Base-by-base conservation (phyloP, 2,329 filamentous ascomycete genomes). In the Penicillium sp. region DNA sequence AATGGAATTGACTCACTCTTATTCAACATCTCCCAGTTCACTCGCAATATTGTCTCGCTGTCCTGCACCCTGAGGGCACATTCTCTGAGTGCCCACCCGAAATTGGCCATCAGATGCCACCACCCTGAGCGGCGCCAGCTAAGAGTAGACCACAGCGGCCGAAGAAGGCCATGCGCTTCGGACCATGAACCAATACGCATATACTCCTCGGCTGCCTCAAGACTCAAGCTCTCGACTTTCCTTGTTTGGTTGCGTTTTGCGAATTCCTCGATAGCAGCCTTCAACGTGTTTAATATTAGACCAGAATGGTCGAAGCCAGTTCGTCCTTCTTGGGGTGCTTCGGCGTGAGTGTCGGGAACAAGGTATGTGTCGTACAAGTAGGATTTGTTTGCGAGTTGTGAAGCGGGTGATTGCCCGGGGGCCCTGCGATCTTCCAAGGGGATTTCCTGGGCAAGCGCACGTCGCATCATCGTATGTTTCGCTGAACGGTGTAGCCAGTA, bases 121-220 rank as follows among this genome's bases (percentile, higher is more conserved):
- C 85, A 87, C n/a, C 80, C 78, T 64, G 84, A 79, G 42, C 70
- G 71, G 44, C 85, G 80, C 85, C 85, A 87, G n/a, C 74, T 77
- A 67, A 82, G 79, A 10, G 68, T 75, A 39, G 79, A 67, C 84
- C 84, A 87, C 1, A 85, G 66, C 4, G 81, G 76, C 35, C 73
- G 72, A 20, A 87, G 72, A 3, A 82, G 71, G 24, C 76, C 68
- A 51, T 82, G 72, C 7, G 82, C 84, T 44, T 82, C 77, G 5
- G 72, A 66, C 71, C 81, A 85, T 29, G 75, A 75, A 18, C 75
- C 78, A 18, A 74, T 74, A 38, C 77, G 74, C 40, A 84, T 76
- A 31, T 84, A 70, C 59, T 84, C 82, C 56, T 79, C 77, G 1
- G 81, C 83, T 20, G 82, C 76, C 47, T 85, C 80, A 16, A 86